A percentile compares a stretch with the other conserved stretches of the same genome.
These are phyloP conservation scores for Claviceps quebecensis DNA, from an alignment of 2,329 filamentous ascomycete genomes.

Conservation along the genomic window DNA sequence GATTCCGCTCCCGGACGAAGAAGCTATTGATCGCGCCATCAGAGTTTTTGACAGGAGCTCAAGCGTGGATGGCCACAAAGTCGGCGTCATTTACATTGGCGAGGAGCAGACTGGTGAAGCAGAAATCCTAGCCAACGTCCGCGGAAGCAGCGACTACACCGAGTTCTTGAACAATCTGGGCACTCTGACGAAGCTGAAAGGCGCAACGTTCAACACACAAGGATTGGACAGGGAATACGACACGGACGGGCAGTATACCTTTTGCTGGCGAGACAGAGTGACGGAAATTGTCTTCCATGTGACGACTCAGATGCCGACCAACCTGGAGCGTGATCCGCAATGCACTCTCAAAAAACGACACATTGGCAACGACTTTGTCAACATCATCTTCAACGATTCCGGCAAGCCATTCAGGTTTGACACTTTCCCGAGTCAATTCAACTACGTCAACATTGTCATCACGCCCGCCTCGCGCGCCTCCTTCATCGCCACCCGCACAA, in stretches of 20 bases:
- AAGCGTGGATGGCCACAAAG: slow-evolving; percentile 87
- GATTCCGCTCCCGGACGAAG: slow-evolving; percentile 59
- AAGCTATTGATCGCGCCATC: slow-evolving; percentile 59
- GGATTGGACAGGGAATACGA: slow-evolving; percentile 69
- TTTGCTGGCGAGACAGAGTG: slow-evolving; percentile 88
- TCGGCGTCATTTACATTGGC: slow-evolving; percentile 86
- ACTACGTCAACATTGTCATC: slow-evolving; percentile 93
- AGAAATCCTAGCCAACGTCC: slow-evolving; percentile 76
- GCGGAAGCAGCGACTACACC: slow-evolving; percentile 76
- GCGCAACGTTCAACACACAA: slow-evolving; percentile 81
- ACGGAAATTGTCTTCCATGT: slow-evolving; percentile 94
- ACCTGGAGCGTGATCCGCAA: slow-evolving; percentile 59
- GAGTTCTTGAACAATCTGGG: slow-evolving; percentile 74
- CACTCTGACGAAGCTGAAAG: slow-evolving; percentile 65
- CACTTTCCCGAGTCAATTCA: slow-evolving; percentile 89
- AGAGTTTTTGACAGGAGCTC: slow-evolving; percentile 73
- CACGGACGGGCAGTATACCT: slow-evolving; percentile 73
- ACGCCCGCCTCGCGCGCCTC: slow-evolving; percentile 70
- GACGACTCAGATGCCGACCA: slow-evolving; percentile 92
- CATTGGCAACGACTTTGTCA: slow-evolving; percentile 95
- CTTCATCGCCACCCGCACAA: slow-evolving; percentile 51
- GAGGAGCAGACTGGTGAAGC: slow-evolving; percentile 70
- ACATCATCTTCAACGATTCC: slow-evolving; percentile 95
- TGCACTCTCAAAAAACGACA: slow-evolving; percentile 83
- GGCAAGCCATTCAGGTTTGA: slow-evolving; percentile 80